Evolutionary conservation across 768 basidiomycete species (phyloP).

Genomic region (Serendipita sp.): DNA sequence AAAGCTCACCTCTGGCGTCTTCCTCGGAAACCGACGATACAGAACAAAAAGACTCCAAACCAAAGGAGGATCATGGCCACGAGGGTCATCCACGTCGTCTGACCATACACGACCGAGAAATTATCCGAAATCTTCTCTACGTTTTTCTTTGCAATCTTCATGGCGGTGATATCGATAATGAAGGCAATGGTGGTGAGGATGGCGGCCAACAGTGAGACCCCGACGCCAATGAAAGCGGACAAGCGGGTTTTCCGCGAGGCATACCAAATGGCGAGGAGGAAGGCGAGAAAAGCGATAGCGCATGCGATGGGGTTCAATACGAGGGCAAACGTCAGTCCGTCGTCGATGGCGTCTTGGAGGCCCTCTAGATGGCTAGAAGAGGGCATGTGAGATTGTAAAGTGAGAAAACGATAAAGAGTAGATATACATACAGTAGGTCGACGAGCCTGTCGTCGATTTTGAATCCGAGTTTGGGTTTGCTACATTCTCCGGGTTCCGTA

Average conservation of each 20-base stretch:
- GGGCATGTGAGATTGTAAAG: slow-evolving; percentile 9
- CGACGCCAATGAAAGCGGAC: slow-evolving; percentile 26
- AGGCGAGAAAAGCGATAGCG: slow-evolving; percentile 34
- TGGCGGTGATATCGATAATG: slow-evolving; percentile 36
- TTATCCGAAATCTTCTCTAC: slow-evolving; percentile 29
- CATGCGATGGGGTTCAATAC: slow-evolving; percentile 41
- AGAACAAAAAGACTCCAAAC: slow-evolving; percentile 20
- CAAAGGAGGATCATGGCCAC: slow-evolving; percentile 34
- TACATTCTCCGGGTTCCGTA: slow-evolving; percentile 28
- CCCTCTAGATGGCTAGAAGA: slow-evolving; percentile 21
- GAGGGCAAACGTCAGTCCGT: slow-evolving; percentile 31
- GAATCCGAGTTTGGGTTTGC: slow-evolving; percentile 36
- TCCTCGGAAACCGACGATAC: neutral
- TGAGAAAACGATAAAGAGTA: slow-evolving; percentile 11
- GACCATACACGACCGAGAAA: slow-evolving; percentile 27
- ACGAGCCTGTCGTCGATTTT: slow-evolving; percentile 36
- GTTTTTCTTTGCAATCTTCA: slow-evolving; percentile 28
- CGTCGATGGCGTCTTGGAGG: slow-evolving; percentile 28
- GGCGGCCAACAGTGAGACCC: slow-evolving; percentile 24
- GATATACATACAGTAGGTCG: slow-evolving; percentile 27
- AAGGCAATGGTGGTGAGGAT: slow-evolving; percentile 34
- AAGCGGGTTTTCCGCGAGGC: slow-evolving; percentile 27
- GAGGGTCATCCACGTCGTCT: slow-evolving; percentile 35
- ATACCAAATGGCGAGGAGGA: slow-evolving; percentile 29
- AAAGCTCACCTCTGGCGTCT: neutral